Conservation (phyloP, 768 basidiomycete genomes). For the Hygrocybe coccinea region DNA sequence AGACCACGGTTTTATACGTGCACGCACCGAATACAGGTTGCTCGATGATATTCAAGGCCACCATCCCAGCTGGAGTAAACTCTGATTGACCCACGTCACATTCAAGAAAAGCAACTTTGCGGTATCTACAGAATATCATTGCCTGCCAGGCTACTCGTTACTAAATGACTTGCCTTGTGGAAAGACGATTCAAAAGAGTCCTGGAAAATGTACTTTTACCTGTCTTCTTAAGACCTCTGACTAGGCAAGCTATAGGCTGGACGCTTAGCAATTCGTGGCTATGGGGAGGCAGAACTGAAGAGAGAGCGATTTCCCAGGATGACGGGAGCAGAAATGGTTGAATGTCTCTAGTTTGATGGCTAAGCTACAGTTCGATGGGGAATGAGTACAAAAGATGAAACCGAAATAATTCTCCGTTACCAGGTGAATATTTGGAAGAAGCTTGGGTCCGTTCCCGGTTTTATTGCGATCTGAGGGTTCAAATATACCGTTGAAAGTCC, state of each 20-base stretch:
- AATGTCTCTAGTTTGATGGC: conserved; percentile 34
- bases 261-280: neutral
- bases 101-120: conserved; percentile 84
- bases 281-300: conserved; percentile 9
- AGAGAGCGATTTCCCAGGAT: conserved; percentile 38
- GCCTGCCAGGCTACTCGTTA: neutral
- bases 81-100: conserved; percentile 93
- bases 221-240: conserved; percentile 81
- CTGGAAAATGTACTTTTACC: conserved; percentile 90
- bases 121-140: conserved; percentile 46
- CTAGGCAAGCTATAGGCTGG: conserved; percentile 43
- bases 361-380: conserved; percentile 27
- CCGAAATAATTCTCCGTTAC: conserved; percentile 31
- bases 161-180: conserved; percentile 43
- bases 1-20: neutral
- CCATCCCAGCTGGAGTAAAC: conserved; percentile 82
- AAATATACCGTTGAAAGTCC: conserved; percentile 61
- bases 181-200: conserved; percentile 63
- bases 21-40: conserved; percentile 62
- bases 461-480: conserved; percentile 44
- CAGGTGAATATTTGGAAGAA: conserved; percentile 45
- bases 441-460: conserved; percentile 34
- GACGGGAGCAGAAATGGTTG: conserved; percentile 34
- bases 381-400: neutral
- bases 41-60: conserved; percentile 71